Evolutionary conservation across 2,329 filamentous ascomycete species (phyloP), one percentile per base, ranked within the genome.

Genomic region (Thelonectria blattea): DNA sequence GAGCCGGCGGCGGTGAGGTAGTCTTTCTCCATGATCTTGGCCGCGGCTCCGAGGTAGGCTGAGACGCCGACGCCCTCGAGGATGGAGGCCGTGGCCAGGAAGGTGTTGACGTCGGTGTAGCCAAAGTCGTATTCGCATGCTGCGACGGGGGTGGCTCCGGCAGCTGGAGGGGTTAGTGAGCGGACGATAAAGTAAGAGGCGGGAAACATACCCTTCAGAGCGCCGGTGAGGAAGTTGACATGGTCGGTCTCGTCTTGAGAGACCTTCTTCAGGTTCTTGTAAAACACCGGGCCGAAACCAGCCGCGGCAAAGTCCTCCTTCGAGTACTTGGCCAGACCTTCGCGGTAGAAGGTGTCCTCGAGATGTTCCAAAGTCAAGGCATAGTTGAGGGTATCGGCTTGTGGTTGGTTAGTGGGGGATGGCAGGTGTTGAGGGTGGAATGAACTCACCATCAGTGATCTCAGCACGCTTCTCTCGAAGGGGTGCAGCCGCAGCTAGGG

Each of bases 41-140:
- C 81, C 6, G 87, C 87, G 17, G 86, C 87, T 42, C 88, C 87
- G 65, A 89, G 77, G 76, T 87, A 88, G 4, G 88, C 78, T 2
- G 83, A 83, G 76, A 91, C 88, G 10, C 88, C 83, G 32, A 88
- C 81, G 69, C 90, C 88, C 57, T 89, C 83, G 30, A 91, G 78
- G 69, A 91, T 87, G 57, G 83, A 83, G 24, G 83, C 87, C 1
- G 87, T 88, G 4, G 82, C 82, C 0, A 90, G 76, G 74, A 88
- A 88, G 20, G 77, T 76, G 63, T 85, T 82, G 72, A 82, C 80
- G 61, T 82, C 79, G 63, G 86, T 87, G 60, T 79, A 78, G 47
- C 86, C 85, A 47, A 90, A 90, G 53, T 75, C 69, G 76, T 89
- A 90, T 1, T 73, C 81, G 74, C 85, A 87, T 27, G 79, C 79